These are phyloP conservation scores for Trametes sanguinea DNA, from an alignment of 768 basidiomycete species.

Conservation along the genomic window DNA sequence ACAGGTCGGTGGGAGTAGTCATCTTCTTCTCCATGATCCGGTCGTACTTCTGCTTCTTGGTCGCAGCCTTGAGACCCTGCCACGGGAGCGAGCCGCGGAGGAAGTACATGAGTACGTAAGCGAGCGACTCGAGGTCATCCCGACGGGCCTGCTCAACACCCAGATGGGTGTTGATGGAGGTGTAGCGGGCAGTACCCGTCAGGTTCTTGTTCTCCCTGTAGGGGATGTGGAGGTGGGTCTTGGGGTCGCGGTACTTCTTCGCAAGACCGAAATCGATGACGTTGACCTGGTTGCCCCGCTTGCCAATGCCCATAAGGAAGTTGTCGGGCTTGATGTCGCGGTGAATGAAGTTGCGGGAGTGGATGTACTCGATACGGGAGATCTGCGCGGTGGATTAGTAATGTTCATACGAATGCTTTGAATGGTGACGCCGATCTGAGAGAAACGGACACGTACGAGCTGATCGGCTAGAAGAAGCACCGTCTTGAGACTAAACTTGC, in stretches of 20 bases:
- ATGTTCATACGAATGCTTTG: not conserved
- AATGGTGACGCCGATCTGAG: not conserved
- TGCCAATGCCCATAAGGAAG: constrained; percentile 99
- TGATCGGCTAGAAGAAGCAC: constrained; percentile 96
- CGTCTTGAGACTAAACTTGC: constrained; percentile 97
- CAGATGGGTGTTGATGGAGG: constrained; percentile 98
- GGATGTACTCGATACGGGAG: constrained; percentile 98
- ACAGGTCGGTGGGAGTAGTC: constrained; percentile 95
- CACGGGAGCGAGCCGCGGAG: constrained; percentile 96
- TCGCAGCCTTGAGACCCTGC: constrained; percentile 99
- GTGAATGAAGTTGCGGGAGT: constrained; percentile 98
- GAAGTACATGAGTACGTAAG: constrained; percentile 99
- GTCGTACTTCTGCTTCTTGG: constrained; percentile 99
- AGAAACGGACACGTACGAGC: constrained; percentile 56
- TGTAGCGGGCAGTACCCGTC: constrained; percentile 98
- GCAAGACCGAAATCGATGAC: constrained; percentile 98
- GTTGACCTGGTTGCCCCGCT: constrained; percentile 99
- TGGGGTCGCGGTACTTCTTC: constrained; percentile 99
- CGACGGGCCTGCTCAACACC: constrained; percentile 98
- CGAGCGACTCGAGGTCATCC: constrained; percentile 97
- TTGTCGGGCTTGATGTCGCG: constrained; percentile 99
- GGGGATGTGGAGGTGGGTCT: constrained; percentile 99
- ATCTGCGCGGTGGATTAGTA: constrained; percentile 54
- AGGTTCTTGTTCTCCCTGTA: constrained; percentile 99
- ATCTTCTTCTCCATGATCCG: constrained; percentile 99